A percentile compares a stretch with the other conserved stretches of the same genome.
Evolutionary conservation across 108 stramenopile species (phyloP).

Genomic region (Nannochloropsis granulata): DNA sequence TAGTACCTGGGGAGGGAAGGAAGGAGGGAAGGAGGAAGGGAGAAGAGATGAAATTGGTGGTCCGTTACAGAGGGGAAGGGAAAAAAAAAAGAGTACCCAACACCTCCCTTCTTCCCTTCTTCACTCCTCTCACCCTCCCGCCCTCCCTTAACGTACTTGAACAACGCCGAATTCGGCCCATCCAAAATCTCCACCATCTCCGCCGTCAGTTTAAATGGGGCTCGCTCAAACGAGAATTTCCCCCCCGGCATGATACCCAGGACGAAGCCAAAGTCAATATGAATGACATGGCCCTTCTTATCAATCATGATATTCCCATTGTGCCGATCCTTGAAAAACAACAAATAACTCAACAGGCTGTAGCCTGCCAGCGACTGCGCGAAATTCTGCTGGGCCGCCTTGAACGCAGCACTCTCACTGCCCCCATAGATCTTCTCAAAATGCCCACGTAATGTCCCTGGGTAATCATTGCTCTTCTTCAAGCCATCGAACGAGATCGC

Average conservation of each 20-base stretch:
- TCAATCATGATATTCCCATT: conserved; percentile 99
- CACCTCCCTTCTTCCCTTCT: no score
- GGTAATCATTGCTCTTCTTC: conserved; percentile 76
- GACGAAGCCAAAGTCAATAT: conserved; percentile 99
- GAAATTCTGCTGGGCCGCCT: conserved; percentile 75
- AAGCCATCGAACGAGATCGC: conserved; percentile 83
- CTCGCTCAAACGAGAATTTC: conserved; percentile 74
- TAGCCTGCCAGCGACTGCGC: conserved; percentile 70
- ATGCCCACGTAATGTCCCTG: conserved; percentile 29
- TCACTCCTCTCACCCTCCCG: no score
- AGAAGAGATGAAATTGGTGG: background rate
- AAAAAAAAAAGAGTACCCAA: no score
- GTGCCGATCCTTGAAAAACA: conserved; percentile 96
- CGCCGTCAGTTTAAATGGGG: conserved; percentile 89
- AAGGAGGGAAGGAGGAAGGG: conserved; percentile 34
- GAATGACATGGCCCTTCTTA: conserved; percentile 73
- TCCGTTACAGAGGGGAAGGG: no score
- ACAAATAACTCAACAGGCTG: conserved; percentile 72
- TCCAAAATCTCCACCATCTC: conserved; percentile 93
- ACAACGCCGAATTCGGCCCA: conserved; percentile 41
- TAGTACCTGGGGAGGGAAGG: background rate
- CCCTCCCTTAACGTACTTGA: conserved; percentile 32
- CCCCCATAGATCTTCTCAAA: conserved; percentile 8
- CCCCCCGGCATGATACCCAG: conserved; percentile 48
- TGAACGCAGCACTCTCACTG: conserved; percentile 38